Conservation (phyloP, 2,329 filamentous ascomycete species). For the Boeremia lycopersici region DNA sequence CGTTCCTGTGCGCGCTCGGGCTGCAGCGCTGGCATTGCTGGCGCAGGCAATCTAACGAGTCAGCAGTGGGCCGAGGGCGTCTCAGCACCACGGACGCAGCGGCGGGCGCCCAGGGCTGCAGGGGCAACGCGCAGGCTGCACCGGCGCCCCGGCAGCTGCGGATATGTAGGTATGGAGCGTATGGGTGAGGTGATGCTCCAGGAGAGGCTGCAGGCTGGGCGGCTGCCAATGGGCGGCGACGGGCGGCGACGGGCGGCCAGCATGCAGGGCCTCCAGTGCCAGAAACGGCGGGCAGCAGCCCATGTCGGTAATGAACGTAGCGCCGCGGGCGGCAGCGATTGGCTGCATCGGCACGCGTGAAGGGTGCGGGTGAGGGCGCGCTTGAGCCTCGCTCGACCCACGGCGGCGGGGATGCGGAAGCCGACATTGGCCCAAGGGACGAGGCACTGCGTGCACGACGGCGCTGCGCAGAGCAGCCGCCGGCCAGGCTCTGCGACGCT, state of each 20-base stretch:
- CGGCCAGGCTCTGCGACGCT: constrained; percentile 21
- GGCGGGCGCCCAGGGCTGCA: neutral
- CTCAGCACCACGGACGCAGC: constrained; percentile 2
- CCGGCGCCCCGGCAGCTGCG: too few species aligned
- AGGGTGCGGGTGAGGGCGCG: constrained; percentile 5
- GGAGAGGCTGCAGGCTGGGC: too few species aligned
- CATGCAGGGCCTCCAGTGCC: constrained; percentile 7
- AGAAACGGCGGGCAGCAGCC: constrained; percentile 8
- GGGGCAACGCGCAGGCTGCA: too few species aligned
- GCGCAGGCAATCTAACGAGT: constrained; percentile 17
- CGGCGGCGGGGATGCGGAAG: constrained; percentile 17
- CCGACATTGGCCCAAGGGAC: constrained; percentile 11
- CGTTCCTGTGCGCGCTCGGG: constrained; percentile 7
- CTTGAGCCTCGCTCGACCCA: constrained; percentile 13
- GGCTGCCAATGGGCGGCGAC: constrained; percentile 12
- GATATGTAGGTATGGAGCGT: too few species aligned
- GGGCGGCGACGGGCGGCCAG: constrained; percentile 7
- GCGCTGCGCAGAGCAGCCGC: neutral
- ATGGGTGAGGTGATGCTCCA: too few species aligned
- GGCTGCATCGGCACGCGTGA: constrained; percentile 6
- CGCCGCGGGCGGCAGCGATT: neutral
- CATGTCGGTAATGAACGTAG: constrained; percentile 13
- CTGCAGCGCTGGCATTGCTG: constrained; percentile 14
- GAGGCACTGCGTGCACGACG: constrained; percentile 10
- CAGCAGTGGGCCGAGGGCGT: constrained; percentile 8